Evolutionary conservation across 2,329 filamentous ascomycete genomes (phyloP), one percentile per base, ranked within the genome.

Genomic region (Nemania bipapillata): DNA sequence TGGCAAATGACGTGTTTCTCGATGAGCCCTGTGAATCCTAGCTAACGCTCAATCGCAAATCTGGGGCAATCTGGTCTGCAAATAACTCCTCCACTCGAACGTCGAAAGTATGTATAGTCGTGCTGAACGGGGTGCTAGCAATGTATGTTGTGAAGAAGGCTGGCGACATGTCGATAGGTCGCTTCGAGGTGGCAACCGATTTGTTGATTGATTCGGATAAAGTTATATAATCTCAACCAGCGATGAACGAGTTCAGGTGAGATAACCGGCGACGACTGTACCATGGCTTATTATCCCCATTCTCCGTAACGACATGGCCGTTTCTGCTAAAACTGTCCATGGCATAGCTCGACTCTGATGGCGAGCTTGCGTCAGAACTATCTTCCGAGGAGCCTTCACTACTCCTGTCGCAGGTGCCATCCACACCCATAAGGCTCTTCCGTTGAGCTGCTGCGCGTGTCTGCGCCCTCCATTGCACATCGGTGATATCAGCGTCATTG

Each of bases 371-470:
- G 11, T 37, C 52, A 30, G 28, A 35, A 15, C 17, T 24, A 3
- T 49, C 22, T 8, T 11, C 24, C 22, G 15, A 47, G 24, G 35
- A 28, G 32, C 56, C 37, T 5, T 68, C 54, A 26, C 4, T 11
- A 8, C 50, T 22, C 12, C 11, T n/a, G 17, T 70, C 64, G 26
- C 22, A 68, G 22, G 30, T 52, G 7, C 68, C 68, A 28, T 70
- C 68, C 22, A 35, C 35, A 5, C 65, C 42, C 11, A 40, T 20
- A 47, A 2, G 15, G 12, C 37, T 12, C 12, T 28, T 20, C 6
- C 50, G 55, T 24, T 37, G 53, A 54, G 64, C 32, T 8, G 55
- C 64, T 28, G 54, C 42, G 11, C 60, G 64, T 45, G 60, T 69
- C 47, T 54, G 45, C 15, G 57, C 62, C 22, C 54, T 54, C 66